Percentiles rank a stretch among this genome's conserved stretches.
phyloP scores from a whole-genome alignment of 2,329 filamentous ascomycete genomes.

The Fusarium lateritium region DNA sequence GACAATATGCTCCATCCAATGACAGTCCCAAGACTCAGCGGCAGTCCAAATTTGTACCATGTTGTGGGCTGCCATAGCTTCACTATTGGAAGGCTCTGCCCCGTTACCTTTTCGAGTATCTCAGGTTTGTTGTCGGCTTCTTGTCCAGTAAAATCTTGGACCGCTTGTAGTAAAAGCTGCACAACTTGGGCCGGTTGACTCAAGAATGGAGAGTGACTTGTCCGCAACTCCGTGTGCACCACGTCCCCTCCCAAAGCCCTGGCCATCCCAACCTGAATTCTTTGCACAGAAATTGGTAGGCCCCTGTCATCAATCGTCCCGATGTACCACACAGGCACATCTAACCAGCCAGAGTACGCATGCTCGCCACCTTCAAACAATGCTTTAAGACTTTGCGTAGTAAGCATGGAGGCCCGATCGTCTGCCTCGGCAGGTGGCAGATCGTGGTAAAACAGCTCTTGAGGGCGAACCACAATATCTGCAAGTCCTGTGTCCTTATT shows the following conservation, averaged over 20 bases:
- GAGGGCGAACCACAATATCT: background rate
- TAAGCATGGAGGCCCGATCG: background rate
- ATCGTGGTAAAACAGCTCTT: conserved; percentile 9
- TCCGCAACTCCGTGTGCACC: background rate
- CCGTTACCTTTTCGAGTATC: accelerated
- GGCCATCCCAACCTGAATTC: conserved; percentile 4
- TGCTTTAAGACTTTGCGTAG: conserved; percentile 9
- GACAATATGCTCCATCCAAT: background rate
- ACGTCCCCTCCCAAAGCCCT: background rate
- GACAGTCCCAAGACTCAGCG: background rate
- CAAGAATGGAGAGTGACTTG: conserved; percentile 8
- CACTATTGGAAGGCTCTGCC: background rate
- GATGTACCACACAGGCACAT: conserved; percentile 12
- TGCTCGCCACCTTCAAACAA: background rate
- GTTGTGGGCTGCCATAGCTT: background rate
- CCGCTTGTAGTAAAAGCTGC: background rate
- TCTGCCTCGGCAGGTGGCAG: background rate
- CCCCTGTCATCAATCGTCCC: conserved; percentile 3
- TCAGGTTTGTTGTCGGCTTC: background rate
- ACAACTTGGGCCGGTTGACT: background rate
- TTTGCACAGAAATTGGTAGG: background rate
- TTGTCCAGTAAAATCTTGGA: background rate
- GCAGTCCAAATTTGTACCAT: conserved; percentile 1
- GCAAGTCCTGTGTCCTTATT: background rate
- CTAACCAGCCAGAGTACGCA: conserved; percentile 1